phyloP scores from a whole-genome alignment of 495 filamentous ascomycete species.

The Niebla homalea region DNA sequence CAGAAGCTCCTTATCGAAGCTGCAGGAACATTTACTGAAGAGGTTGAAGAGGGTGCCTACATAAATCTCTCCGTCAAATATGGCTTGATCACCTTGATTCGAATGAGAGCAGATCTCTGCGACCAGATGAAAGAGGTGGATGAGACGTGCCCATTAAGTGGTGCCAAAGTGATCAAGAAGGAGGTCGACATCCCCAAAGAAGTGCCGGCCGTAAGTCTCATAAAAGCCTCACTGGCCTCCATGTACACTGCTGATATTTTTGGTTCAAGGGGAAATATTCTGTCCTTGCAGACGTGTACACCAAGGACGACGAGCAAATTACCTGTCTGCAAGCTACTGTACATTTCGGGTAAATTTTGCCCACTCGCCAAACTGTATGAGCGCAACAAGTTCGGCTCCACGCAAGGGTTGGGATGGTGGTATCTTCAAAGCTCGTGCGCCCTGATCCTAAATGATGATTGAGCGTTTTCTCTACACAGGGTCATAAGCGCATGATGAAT shows the following conservation, averaged over 20 bases:
- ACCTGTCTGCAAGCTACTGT: conserved; percentile 70
- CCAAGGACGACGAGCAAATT: conserved; percentile 50
- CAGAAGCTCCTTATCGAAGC: conserved; percentile 66
- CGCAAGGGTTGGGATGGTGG: too few relatives aligned
- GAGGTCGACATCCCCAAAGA: conserved; percentile 70
- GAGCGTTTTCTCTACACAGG: too few relatives aligned
- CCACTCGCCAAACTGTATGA: too few relatives aligned
- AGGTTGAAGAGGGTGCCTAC: conserved; percentile 61
- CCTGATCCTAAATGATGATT: too few relatives aligned
- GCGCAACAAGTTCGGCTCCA: too few relatives aligned
- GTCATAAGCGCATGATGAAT: too few relatives aligned
- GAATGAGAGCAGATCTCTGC: conserved; percentile 66
- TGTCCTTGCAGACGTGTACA: conserved; percentile 75
- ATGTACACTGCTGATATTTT: conserved; percentile 9
- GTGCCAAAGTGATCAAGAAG: conserved; percentile 58
- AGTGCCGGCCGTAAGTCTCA: conserved; percentile 72
- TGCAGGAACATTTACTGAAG: conserved; percentile 51
- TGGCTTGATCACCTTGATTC: conserved; percentile 79
- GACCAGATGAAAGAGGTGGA: conserved; percentile 80
- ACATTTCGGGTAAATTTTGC: conserved; percentile 30
- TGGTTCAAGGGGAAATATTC: conserved; percentile 66
- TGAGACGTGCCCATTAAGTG: conserved; percentile 75
- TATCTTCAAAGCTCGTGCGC: too few relatives aligned
- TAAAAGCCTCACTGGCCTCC: conserved; percentile 5
- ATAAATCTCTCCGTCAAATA: conserved; percentile 82